A percentile compares a stretch with the other conserved stretches of the same genome.
Conservation (phyloP, 1,139 yeast genomes). For the Pneumocystis carinii region DNA sequence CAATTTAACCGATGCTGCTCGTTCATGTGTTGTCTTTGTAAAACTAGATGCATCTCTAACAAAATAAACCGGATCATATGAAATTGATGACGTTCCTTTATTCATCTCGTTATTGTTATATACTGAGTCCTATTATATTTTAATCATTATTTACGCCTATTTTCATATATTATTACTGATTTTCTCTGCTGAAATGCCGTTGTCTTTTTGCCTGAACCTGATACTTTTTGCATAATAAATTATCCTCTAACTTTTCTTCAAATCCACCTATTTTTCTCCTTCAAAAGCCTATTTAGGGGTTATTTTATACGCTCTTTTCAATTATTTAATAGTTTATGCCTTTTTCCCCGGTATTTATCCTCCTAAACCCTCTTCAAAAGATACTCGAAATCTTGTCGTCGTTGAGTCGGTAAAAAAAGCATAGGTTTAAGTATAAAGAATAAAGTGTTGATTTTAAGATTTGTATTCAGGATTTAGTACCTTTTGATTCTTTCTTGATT, state of each 20-base stretch:
- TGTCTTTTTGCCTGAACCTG: too few species aligned
- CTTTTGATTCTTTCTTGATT: too few species aligned
- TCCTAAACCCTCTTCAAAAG: background rate
- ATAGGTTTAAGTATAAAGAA: too few species aligned
- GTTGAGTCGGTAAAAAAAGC: too few species aligned
- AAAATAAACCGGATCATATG: background rate
- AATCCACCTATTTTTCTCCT: background rate
- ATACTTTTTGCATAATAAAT: too few species aligned
- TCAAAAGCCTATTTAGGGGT: background rate
- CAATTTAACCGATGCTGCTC: slow-evolving; percentile 49
- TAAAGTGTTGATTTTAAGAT: too few species aligned
- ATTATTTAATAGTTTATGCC: background rate
- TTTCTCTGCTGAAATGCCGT: too few species aligned
- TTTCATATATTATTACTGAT: too few species aligned
- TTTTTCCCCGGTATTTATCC: background rate
- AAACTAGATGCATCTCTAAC: background rate
- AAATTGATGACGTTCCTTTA: background rate
- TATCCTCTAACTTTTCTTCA: background rate
- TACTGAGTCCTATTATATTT: background rate
- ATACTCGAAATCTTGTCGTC: too few species aligned
- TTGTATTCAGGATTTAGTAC: too few species aligned
- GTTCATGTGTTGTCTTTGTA: slow-evolving; percentile 33
- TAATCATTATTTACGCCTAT: background rate
- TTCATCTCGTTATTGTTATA: background rate
- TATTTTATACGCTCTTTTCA: background rate